Conservation (phyloP, 2,329 filamentous ascomycete species). For the Phialophora macrospora region DNA sequence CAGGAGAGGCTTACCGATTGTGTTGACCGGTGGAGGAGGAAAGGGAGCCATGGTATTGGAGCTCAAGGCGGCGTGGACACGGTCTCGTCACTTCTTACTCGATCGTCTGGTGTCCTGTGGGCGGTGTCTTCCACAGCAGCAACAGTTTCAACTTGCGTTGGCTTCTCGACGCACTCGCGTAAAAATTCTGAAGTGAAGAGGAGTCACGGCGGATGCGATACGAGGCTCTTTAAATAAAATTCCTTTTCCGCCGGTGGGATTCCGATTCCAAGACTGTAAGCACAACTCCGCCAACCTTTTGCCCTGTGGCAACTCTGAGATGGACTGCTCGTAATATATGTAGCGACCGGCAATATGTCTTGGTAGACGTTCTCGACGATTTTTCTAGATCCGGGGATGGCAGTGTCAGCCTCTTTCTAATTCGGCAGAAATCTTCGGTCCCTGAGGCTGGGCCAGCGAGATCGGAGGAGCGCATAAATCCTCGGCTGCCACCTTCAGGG, state of each 20-base stretch:
- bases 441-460: neutral
- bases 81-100: neutral
- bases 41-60: slow-evolving; percentile 52
- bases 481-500: neutral
- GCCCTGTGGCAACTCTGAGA: neutral
- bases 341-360: neutral
- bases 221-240: neutral
- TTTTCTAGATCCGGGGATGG: neutral
- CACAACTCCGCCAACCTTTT: neutral
- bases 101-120: neutral
- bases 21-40: slow-evolving; percentile 76
- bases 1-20: slow-evolving; percentile 62
- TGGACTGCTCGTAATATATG: neutral
- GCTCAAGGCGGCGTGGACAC: neutral
- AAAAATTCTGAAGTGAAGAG: neutral
- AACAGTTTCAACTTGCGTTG: neutral
- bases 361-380: neutral
- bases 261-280: slow-evolving; percentile 5
- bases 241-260: neutral
- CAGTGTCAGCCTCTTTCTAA: slow-evolving; percentile 1
- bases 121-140: neutral
- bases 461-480: slow-evolving; percentile 1
- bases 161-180: neutral
- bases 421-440: neutral
- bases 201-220: neutral